Evolutionary conservation across 257 asterid species (phyloP).

Genomic region (Osmanthus fragrans): DNA sequence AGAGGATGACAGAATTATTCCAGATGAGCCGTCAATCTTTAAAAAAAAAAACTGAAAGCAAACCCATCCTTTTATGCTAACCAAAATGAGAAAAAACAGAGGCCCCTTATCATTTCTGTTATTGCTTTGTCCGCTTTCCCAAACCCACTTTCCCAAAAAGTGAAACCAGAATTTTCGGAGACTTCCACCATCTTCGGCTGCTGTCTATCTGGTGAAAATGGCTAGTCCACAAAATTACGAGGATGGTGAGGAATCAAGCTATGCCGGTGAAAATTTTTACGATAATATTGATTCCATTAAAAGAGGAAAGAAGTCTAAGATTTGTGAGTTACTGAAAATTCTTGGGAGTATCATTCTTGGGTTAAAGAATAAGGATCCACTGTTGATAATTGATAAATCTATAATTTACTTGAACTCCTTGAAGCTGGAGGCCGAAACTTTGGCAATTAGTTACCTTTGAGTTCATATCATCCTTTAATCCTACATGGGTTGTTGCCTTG

Average conservation of each 20-base stretch:
- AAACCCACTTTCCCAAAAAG: too few relatives aligned
- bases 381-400: constrained; percentile 65
- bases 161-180: too few relatives aligned
- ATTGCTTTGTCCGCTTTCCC: too few relatives aligned
- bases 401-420: constrained; percentile 58
- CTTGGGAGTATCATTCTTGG: constrained; percentile 53
- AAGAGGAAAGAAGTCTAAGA: constrained; percentile 44
- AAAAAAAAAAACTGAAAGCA: too few relatives aligned
- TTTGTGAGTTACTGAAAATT: constrained; percentile 44
- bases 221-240: constrained; percentile 26
- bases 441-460: constrained; percentile 33
- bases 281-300: constrained; percentile 27
- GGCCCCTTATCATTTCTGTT: too few relatives aligned
- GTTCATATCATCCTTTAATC: constrained; percentile 3
- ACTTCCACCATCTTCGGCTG: too few relatives aligned
- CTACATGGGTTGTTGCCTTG: constrained; percentile 9
- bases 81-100: too few relatives aligned
- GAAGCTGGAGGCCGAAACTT: constrained; percentile 57
- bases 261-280: constrained; percentile 19
- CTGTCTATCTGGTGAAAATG: too few relatives aligned
- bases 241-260: constrained; percentile 42
- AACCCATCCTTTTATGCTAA: too few relatives aligned
- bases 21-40: too few relatives aligned
- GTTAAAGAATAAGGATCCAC: too few relatives aligned
- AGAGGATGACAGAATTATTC: too few relatives aligned